A percentile compares a stretch with the other conserved stretches of the same genome.
These are phyloP conservation scores for Falciphora oryzae DNA, from an alignment of 2,329 filamentous ascomycete species.

Conservation along the genomic window DNA sequence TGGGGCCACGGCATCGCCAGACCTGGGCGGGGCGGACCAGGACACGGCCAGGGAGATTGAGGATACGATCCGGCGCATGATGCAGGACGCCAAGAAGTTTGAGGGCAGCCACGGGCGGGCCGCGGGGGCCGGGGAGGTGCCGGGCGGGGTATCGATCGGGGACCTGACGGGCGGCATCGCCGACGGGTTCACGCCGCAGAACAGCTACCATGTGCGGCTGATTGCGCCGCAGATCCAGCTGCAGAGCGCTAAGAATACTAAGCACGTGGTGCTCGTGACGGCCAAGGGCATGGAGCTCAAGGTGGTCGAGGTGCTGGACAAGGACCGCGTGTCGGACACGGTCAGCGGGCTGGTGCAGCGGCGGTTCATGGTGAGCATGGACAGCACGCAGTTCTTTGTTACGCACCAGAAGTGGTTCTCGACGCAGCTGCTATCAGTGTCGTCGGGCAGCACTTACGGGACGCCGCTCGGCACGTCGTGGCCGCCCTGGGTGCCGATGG, in stretches of 20 bases:
- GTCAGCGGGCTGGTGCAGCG: conserved; percentile 94
- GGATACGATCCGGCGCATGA: conserved; percentile 77
- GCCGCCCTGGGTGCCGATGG: conserved; percentile 97
- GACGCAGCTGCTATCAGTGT: conserved; percentile 80
- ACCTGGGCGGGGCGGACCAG: conserved; percentile 41
- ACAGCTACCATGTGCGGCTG: conserved; percentile 88
- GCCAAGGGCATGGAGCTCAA: conserved; percentile 98
- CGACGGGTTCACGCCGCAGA: conserved; percentile 82
- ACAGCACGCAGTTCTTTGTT: conserved; percentile 97
- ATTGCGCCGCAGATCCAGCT: conserved; percentile 98
- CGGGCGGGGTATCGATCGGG: conserved; percentile 43
- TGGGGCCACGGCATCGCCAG: conserved; percentile 23
- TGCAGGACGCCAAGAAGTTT: conserved; percentile 78
- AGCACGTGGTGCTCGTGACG: conserved; percentile 92
- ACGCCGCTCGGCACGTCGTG: conserved; percentile 78
- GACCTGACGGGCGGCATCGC: conserved; percentile 72
- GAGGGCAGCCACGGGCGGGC: conserved; percentile 22
- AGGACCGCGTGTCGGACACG: conserved; percentile 82
- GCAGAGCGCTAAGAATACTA: conserved; percentile 96
- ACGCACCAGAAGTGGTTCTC: conserved; percentile 88
- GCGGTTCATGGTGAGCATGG: conserved; percentile 90
- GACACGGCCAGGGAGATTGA: conserved; percentile 64
- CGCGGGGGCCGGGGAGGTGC: conserved; percentile 14
- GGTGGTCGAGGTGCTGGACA: conserved; percentile 97
- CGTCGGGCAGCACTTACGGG: conserved; percentile 90